These are phyloP conservation scores for Cordyceps tenuipes DNA, from an alignment of 2,329 filamentous ascomycete species.

Conservation along the genomic window DNA sequence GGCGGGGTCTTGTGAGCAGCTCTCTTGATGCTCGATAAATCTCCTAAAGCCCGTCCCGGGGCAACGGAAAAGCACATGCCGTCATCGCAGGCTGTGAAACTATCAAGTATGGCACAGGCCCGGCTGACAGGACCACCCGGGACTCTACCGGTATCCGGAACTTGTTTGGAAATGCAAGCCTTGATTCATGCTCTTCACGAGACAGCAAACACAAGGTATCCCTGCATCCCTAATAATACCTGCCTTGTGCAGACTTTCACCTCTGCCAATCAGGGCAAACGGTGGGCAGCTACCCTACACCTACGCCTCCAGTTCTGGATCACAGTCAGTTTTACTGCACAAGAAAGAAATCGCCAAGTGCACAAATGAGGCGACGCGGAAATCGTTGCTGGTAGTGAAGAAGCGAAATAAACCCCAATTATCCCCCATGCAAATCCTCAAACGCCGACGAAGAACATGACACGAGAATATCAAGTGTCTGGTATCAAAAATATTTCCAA, in stretches of 20 bases:
- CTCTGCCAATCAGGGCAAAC: neutral
- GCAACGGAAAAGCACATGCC: conserved; percentile 8
- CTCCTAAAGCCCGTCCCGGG: conserved; percentile 3
- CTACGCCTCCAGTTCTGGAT: too few relatives aligned
- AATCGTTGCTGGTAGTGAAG: too few relatives aligned
- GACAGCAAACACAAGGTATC: neutral
- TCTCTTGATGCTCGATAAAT: neutral
- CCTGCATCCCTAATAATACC: too few relatives aligned
- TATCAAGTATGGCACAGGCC: neutral
- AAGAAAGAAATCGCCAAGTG: too few relatives aligned
- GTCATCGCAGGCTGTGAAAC: neutral
- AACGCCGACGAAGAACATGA: neutral
- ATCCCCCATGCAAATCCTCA: too few relatives aligned
- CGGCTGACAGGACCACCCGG: neutral
- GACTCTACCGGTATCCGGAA: neutral
- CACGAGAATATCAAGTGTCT: conserved; percentile 3
- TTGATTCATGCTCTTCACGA: neutral
- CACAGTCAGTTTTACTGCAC: too few relatives aligned
- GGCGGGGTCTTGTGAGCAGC: neutral
- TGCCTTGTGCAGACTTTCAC: neutral
- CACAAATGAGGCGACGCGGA: too few relatives aligned
- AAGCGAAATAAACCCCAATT: too few relatives aligned
- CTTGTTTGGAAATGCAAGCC: neutral
- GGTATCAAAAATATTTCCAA: conserved; percentile 9
- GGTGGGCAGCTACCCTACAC: too few relatives aligned